Evolutionary conservation across 805 yeast genomes (phyloP).

Genomic region (Nakazawaea ernobii): DNA sequence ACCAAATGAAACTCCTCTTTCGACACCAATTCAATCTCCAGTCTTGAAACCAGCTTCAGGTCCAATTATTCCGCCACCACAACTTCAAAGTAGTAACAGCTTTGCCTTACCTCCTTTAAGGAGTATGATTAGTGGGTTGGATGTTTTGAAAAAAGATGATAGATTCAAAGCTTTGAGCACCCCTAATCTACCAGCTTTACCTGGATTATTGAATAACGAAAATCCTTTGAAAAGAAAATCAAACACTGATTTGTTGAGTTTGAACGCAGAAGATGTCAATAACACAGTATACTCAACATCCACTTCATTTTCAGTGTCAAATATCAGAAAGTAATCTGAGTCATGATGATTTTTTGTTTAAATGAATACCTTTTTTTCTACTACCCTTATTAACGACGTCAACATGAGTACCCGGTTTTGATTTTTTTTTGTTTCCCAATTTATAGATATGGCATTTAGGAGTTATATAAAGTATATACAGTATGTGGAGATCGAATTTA

Average conservation of each 20-base stretch:
- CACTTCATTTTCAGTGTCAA: background rate
- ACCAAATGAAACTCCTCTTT: slow-evolving; percentile 27
- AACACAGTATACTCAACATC: slow-evolving; percentile 3
- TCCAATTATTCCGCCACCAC: background rate
- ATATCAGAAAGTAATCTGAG: background rate
- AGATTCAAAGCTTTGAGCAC: slow-evolving; percentile 15
- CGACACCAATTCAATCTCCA: slow-evolving; percentile 33
- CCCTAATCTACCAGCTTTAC: slow-evolving; percentile 23
- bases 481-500: too few relatives aligned
- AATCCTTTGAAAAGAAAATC: slow-evolving; percentile 15
- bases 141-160: slow-evolving; percentile 20
- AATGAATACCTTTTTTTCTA: background rate
- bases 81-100: slow-evolving; percentile 7
- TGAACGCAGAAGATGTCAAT: slow-evolving; percentile 6
- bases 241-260: slow-evolving; percentile 10
- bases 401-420: too few relatives aligned
- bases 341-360: background rate
- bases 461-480: too few relatives aligned
- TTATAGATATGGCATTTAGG: too few relatives aligned
- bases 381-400: background rate
- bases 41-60: slow-evolving; percentile 21
- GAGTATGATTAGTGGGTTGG: slow-evolving; percentile 22
- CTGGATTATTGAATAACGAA: slow-evolving; percentile 20
- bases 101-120: slow-evolving; percentile 28
- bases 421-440: too few relatives aligned